phyloP scores from a whole-genome alignment of 2,329 filamentous ascomycete genomes.

The Kalmusia sp. region DNA sequence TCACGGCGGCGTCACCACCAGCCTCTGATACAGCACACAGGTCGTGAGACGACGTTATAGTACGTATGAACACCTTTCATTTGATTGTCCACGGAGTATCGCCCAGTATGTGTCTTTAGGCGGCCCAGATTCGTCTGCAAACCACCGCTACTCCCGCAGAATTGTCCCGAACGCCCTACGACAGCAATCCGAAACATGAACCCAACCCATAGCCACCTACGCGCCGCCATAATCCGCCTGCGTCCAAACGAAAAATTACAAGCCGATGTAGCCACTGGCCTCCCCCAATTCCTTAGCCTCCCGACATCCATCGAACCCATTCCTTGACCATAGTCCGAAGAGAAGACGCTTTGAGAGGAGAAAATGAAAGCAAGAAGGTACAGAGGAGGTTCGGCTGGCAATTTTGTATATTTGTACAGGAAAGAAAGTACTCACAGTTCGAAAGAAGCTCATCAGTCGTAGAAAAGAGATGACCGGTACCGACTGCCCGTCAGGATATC shows the following conservation, averaged over 20 bases:
- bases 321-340: constrained; percentile 6
- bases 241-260: background rate
- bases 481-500: constrained; percentile 11
- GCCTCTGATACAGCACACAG: too few relatives aligned
- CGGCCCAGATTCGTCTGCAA: constrained; percentile 8
- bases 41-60: background rate
- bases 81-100: background rate
- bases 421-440: constrained; percentile 23
- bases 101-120: background rate
- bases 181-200: constrained; percentile 12
- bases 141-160: constrained; percentile 10
- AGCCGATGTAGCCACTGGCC: background rate
- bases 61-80: background rate
- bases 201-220: background rate
- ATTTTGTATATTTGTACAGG: constrained; percentile 15
- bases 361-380: background rate
- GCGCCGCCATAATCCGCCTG: background rate
- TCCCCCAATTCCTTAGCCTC: background rate
- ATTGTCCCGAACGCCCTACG: constrained; percentile 7
- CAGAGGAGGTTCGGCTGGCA: constrained; percentile 6
- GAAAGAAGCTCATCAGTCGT: constrained; percentile 8
- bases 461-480: constrained; percentile 2
- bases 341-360: constrained; percentile 3
- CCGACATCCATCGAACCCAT: constrained; percentile 8
- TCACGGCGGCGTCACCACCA: background rate